These are phyloP conservation scores for Penicilliopsis zonata DNA, from an alignment of 495 filamentous ascomycete genomes.

Conservation along the genomic window DNA sequence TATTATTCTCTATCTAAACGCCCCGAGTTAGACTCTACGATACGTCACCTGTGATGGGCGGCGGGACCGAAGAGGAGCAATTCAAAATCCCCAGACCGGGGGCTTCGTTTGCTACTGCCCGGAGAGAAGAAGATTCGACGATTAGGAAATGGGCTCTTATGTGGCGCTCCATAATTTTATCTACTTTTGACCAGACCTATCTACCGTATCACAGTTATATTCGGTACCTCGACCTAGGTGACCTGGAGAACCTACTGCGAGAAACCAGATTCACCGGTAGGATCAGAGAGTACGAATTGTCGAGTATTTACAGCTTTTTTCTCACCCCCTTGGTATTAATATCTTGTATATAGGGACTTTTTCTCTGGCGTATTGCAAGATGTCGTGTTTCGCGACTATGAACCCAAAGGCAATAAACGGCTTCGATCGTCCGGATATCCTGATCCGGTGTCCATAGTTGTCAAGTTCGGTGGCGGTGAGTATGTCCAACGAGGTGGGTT, in stretches of 20 bases:
- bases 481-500: too few relatives aligned
- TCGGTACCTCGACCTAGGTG: constrained; percentile 46
- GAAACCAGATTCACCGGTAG: constrained; percentile 30
- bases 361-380: constrained; percentile 35
- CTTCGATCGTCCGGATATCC: constrained; percentile 9
- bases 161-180: constrained; percentile 61
- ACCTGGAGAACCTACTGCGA: constrained; percentile 44
- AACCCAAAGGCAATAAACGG: constrained; percentile 12
- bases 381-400: constrained; percentile 12
- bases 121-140: constrained; percentile 9
- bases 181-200: constrained; percentile 47
- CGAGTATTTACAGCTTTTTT: neutral
- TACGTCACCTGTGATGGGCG: constrained; percentile 23
- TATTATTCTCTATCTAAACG: too few relatives aligned
- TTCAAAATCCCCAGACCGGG: constrained; percentile 13
- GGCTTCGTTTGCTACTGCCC: constrained; percentile 1
- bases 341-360: constrained; percentile 23
- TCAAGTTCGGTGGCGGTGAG: constrained; percentile 12
- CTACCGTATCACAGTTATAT: constrained; percentile 64
- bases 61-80: constrained; percentile 24
- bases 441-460: constrained; percentile 8
- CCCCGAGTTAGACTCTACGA: constrained; percentile 28
- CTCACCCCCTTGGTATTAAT: neutral
- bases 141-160: constrained; percentile 43
- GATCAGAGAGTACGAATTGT: constrained; percentile 22